A percentile compares a stretch with the other conserved stretches of the same genome.
Evolutionary conservation across 148 eudicot species (phyloP).

Genomic region (Limonium bicolor): DNA sequence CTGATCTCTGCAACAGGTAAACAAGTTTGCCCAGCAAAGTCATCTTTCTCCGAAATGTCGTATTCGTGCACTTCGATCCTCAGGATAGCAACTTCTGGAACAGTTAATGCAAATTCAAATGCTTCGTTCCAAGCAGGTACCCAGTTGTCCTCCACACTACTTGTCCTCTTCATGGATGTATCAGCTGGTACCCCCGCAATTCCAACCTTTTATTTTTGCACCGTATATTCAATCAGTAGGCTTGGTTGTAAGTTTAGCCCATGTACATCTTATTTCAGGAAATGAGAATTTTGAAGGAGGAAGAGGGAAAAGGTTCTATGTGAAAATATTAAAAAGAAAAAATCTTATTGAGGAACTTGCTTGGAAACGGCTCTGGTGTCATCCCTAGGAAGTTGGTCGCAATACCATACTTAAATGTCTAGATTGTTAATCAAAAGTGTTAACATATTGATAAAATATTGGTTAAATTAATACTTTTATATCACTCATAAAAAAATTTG

Average conservation of each 20-base stretch:
- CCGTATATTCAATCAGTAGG: neutral
- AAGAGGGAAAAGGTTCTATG: no score
- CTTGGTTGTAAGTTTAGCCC: neutral
- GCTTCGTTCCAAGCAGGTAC: conserved; percentile 40
- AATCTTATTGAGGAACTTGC: no score
- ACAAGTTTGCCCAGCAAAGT: conserved; percentile 51
- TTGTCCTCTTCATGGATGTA: conserved; percentile 35
- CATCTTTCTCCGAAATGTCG: conserved; percentile 49
- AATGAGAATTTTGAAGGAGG: no score
- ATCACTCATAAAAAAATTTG: no score
- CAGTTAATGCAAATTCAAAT: conserved; percentile 37
- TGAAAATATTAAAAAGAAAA: no score
- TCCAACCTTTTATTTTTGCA: conserved; percentile 24
- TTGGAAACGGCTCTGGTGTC: no score
- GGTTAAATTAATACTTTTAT: no score
- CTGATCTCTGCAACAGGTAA: conserved; percentile 31
- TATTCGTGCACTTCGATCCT: conserved; percentile 48
- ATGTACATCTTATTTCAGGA: neutral
- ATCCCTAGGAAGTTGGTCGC: no score
- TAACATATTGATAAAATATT: no score
- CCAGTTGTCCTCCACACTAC: conserved; percentile 40
- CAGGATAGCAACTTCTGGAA: conserved; percentile 48
- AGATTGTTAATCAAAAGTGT: no score
- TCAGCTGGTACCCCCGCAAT: conserved; percentile 46
- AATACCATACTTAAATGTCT: no score